Percentiles rank a stretch among this genome's conserved stretches.
These are phyloP conservation scores for Trypanosoma scelopori DNA, from an alignment of 208 protist species.

Conservation along the genomic window DNA sequence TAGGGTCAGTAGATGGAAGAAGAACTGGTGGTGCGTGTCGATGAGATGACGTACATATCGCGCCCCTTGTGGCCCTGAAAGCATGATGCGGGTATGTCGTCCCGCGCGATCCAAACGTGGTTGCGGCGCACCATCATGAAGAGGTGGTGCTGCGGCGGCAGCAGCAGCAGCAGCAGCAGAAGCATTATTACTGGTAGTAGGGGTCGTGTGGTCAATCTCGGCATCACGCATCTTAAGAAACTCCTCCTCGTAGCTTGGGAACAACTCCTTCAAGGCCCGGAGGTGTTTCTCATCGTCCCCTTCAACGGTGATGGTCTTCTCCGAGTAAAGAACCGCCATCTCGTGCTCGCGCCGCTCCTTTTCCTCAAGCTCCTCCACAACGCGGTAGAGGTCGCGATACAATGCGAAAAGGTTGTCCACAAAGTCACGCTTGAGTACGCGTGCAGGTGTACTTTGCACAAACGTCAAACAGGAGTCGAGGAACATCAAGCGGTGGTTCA, in stretches of 20 bases:
- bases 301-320: constrained; percentile 88
- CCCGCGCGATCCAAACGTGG: constrained; percentile 35
- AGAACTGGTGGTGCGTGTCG: constrained; percentile 72
- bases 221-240: constrained; percentile 58
- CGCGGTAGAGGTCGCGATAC: constrained; percentile 65
- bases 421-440: constrained; percentile 50
- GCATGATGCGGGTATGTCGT: constrained; percentile 71
- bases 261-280: constrained; percentile 84
- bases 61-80: constrained; percentile 65
- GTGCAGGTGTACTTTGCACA: constrained; percentile 50
- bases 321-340: constrained; percentile 90
- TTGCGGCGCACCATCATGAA: too few species aligned
- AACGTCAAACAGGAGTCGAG: constrained; percentile 74
- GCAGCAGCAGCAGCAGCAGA: constrained; percentile 6
- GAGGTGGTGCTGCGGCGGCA: neutral
- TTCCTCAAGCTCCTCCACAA: constrained; percentile 77
- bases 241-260: constrained; percentile 93
- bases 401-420: constrained; percentile 59
- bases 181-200: constrained; percentile 27
- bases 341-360: constrained; percentile 71
- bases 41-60: constrained; percentile 67
- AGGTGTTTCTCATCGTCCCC: constrained; percentile 91
- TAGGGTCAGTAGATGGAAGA: constrained; percentile 48
- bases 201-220: constrained; percentile 36
- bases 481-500: constrained; percentile 68